These are phyloP conservation scores for Pichia sp. DNA, from an alignment of 1,139 yeast genomes.

Conservation along the genomic window DNA sequence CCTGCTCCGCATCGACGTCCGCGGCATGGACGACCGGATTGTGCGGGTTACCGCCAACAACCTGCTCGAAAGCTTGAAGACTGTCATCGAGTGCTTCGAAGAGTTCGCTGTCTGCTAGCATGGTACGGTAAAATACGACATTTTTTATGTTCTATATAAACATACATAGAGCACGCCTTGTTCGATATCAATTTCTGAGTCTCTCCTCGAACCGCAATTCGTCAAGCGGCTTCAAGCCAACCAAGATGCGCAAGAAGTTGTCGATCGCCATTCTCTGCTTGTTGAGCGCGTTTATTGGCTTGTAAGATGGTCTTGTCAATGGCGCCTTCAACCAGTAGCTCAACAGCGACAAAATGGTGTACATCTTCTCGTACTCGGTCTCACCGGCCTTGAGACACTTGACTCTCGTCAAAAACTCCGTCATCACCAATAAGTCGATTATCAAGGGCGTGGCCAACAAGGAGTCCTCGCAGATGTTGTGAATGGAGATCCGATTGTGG, in stretches of 20 bases:
- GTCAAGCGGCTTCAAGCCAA: constrained; percentile 85
- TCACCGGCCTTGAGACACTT: constrained; percentile 57
- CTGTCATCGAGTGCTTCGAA: constrained; percentile 64
- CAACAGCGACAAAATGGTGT: constrained; percentile 81
- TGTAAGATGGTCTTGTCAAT: constrained; percentile 82
- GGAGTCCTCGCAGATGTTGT: constrained; percentile 95
- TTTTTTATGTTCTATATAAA: background rate
- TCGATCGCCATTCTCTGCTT: constrained; percentile 92
- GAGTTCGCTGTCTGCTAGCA: constrained; percentile 36
- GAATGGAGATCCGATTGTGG: constrained; percentile 88
- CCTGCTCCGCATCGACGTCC: constrained; percentile 41
- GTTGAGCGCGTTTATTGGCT: constrained; percentile 89
- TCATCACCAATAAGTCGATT: constrained; percentile 82
- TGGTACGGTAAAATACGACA: background rate
- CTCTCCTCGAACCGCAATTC: constrained; percentile 95
- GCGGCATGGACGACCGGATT: constrained; percentile 58
- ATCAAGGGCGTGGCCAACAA: constrained; percentile 91
- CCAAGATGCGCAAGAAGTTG: constrained; percentile 82
- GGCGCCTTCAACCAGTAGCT: constrained; percentile 98
- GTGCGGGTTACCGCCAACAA: constrained; percentile 69
- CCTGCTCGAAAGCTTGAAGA: constrained; percentile 58
- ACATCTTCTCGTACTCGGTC: constrained; percentile 56
- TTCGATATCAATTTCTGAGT: constrained; percentile 36
- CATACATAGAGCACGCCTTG: background rate
- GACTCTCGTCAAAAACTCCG: constrained; percentile 87